Evolutionary conservation across 306 rosid genomes (phyloP).

Genomic region (Glycine latifolia): DNA sequence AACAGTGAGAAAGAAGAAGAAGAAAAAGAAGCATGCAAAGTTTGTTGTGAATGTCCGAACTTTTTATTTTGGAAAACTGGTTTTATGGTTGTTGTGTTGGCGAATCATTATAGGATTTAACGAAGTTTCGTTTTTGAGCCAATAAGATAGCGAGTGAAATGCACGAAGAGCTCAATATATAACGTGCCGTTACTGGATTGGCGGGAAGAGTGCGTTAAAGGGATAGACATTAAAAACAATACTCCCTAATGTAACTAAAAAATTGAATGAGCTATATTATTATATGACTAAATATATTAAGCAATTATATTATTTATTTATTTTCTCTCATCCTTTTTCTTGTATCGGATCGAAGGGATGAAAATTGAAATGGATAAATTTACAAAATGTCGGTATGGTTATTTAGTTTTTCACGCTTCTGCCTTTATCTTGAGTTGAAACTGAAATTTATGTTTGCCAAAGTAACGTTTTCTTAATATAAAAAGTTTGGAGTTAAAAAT

Average conservation of each 20-base stretch:
- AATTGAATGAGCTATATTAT: too few relatives aligned
- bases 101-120: slow-evolving; percentile 1
- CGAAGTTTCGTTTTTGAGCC: background rate
- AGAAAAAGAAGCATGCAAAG: slow-evolving; percentile 3
- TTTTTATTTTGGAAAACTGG: background rate
- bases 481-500: background rate
- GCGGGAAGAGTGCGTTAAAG: background rate
- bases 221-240: background rate
- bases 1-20: background rate
- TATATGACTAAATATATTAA: too few relatives aligned
- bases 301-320: background rate
- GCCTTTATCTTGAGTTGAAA: background rate
- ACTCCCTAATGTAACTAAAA: too few relatives aligned
- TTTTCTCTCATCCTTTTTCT: background rate
- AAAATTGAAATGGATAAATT: background rate
- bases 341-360: background rate
- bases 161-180: background rate
- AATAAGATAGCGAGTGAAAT: background rate
- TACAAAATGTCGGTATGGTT: background rate
- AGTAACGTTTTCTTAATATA: background rate
- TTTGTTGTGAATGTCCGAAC: background rate
- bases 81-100: background rate
- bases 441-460: background rate
- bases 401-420: background rate
- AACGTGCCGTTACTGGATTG: background rate